Evolutionary conservation across 768 basidiomycete genomes (phyloP), one percentile per base, ranked within the genome.

Genomic region (Nevesoporus exiguus): DNA sequence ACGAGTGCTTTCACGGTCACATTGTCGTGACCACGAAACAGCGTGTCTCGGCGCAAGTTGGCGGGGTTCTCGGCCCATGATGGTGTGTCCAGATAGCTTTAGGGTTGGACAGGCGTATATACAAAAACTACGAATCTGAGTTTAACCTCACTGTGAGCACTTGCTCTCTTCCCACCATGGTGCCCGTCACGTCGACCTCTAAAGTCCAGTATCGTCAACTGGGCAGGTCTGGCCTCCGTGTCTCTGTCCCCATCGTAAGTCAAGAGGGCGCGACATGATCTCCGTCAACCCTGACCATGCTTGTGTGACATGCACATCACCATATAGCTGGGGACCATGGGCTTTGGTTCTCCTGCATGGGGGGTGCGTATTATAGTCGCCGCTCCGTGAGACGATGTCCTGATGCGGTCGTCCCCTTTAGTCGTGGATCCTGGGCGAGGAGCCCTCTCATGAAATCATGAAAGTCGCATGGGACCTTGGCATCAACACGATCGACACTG

Each of bases 391-490:
- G 39, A 55, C 15, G 19, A 11, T 22, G 15, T 21, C 24, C 37
- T 46, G 15, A 54, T 51, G 27, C 39, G 29, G 7, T 17, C 13
- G 2, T 27, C n/a, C 15, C 27, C 21, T 53, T 15, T 36, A 66
- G 60, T 21, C 62, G 6, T 72, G 68, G 62, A 60, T 68, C 36
- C 55, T 68, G 6, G 66, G 58, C 0, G 69, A 69, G 48, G 64
- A 61, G 1, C 51, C 70, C n/a, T 66, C 70, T 0, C 49, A 70
- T 19, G 55, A 63, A 43, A 61, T 76, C 54, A 51, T 77, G 47
- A 74, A 75, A 54, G 63, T 66, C 10, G 77, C 77, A 4, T 76
- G 66, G 65, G 69, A 75, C 27, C 57, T 66, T 13, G 77, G 77
- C 4, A 67, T 77, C 54, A 73, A 66, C 51, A 74, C 72, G 5